Base-by-base conservation (phyloP, 768 basidiomycete genomes). In the Tylopilus subfusipes region DNA sequence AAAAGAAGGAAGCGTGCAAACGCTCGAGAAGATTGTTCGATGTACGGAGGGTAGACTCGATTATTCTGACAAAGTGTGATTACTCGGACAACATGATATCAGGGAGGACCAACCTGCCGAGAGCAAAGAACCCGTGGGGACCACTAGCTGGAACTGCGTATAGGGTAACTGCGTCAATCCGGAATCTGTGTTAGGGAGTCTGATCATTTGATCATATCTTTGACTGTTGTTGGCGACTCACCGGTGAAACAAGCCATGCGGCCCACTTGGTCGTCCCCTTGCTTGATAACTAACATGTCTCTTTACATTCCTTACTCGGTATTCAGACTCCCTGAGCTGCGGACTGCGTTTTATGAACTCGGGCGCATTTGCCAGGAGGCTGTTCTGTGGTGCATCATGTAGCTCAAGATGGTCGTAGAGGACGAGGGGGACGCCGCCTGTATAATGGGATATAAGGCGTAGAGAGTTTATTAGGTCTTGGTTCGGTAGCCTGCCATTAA, bases 1-100 rank as follows among this genome's bases (percentile, higher is more conserved):
- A 94, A 76, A 98, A 98, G 73, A 96, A 95, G 0, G 96, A 98
- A 2, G 95, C 95, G 68, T 99, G 97, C 21, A 98, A 82, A 16
- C 97, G 85, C 67, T 99, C 97, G 19, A 98, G 79, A 7, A 98
- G 80, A 66, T 99, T 99, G 72, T 97, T 98, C 67, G 85, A 82
- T 14, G 94, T 90, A 54, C 95, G 82, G 30, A 97, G 78, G 14
- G 89, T 85, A 2, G 93, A 93, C 73, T 99, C 97, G 34, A 94
- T 66, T 42, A 87, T 79, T 42, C 93, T 95, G 55, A 24, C 24
- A 24, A 48, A 10, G 25, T 18, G 22, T 60, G 42, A 46, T 42
- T 31, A 57, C 19, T 38, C 30, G 13, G 27, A 46, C 4, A 48
- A 9, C 10, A 21, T 13, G 5, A 29, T 13, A 43, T 25, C 42